Evolutionary conservation across 257 asterid species (phyloP).

Genomic region (Phtheirospermum japonicum): DNA sequence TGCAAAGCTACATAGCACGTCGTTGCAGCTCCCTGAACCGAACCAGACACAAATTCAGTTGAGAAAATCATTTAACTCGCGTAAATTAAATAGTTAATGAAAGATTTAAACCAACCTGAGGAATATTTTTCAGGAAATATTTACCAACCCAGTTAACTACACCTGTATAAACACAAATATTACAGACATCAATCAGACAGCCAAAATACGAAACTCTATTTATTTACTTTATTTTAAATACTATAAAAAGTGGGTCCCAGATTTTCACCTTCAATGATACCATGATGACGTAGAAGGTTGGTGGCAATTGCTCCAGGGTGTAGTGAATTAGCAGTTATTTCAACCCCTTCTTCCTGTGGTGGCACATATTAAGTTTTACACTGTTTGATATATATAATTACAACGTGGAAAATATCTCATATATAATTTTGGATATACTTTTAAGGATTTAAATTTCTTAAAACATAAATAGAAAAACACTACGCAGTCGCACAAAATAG

Average conservation of each 20-base stretch:
- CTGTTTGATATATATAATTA: neutral
- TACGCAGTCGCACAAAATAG: too few relatives aligned
- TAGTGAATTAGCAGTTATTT: constrained; percentile 74
- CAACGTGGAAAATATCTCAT: neutral
- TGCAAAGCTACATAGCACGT: constrained; percentile 72
- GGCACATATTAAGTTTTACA: constrained; percentile 18
- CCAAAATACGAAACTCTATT: neutral
- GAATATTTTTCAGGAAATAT: constrained; percentile 55
- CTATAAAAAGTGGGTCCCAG: constrained; percentile 2
- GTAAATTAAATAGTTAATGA: neutral
- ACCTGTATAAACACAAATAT: constrained; percentile 36
- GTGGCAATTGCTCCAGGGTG: constrained; percentile 87
- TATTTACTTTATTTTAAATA: neutral
- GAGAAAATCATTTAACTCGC: neutral
- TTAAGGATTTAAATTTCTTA: too few relatives aligned
- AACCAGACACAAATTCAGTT: constrained; percentile 4
- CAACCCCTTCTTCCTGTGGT: constrained; percentile 70
- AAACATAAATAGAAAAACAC: too few relatives aligned
- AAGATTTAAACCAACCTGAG: constrained; percentile 48
- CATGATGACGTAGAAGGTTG: constrained; percentile 56
- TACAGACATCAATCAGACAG: neutral
- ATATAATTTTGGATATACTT: neutral
- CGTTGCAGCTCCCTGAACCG: constrained; percentile 57
- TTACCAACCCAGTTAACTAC: constrained; percentile 46
- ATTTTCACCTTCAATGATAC: constrained; percentile 45